A percentile compares a stretch with the other conserved stretches of the same genome.
These are phyloP conservation scores for Pichia sp. DNA, from an alignment of 1,139 yeast genomes.

Conservation along the genomic window DNA sequence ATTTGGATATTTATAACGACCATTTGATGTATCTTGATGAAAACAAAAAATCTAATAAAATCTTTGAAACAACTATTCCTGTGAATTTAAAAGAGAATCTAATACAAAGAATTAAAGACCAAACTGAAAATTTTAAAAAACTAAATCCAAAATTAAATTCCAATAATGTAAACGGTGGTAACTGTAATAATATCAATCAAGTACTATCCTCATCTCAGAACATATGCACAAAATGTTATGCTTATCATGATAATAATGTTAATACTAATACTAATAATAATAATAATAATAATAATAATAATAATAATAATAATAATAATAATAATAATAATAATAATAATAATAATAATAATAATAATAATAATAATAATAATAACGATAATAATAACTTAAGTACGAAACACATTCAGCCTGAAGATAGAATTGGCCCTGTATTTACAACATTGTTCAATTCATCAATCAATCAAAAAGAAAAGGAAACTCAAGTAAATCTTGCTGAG, in stretches of 20 bases:
- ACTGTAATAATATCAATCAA: background rate
- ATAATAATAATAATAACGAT: background rate
- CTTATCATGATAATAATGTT: background rate
- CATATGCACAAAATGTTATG: background rate
- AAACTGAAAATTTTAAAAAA: background rate
- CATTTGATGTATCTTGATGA: background rate
- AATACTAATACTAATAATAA: background rate
- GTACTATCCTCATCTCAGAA: background rate
- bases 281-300: background rate
- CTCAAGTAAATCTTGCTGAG: conserved; percentile 8
- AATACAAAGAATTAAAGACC: background rate
- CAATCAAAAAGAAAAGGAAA: conserved; percentile 4
- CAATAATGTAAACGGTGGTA: background rate
- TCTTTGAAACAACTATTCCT: background rate
- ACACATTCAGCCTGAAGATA: conserved; percentile 9
- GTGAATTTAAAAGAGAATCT: background rate
- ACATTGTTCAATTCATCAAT: conserved; percentile 18
- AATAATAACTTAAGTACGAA: background rate
- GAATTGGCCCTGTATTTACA: conserved; percentile 20
- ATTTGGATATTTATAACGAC: too few species aligned
- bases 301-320: background rate
- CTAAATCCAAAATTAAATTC: background rate
- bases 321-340: too few species aligned
- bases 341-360: too few species aligned
- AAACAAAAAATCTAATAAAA: background rate